Evolutionary conservation across 2,329 filamentous ascomycete species (phyloP).

Genomic region (Phialocephala subalpina): DNA sequence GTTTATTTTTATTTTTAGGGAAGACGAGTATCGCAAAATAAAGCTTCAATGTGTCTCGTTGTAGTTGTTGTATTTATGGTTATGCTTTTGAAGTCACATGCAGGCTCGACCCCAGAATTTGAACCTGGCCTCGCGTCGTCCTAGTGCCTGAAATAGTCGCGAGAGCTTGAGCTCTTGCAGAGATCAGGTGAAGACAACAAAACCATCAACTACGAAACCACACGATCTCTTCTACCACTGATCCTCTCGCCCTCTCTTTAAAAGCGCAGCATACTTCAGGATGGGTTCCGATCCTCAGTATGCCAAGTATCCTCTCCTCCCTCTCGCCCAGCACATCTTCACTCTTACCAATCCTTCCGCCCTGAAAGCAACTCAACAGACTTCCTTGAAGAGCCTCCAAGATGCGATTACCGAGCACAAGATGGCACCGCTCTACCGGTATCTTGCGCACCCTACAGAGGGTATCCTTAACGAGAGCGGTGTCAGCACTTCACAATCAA

Average conservation of each 20-base stretch:
- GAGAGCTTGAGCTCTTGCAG: constrained; percentile 34
- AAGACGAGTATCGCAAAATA: not conserved
- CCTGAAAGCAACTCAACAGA: constrained; percentile 70
- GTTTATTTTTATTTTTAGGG: not conserved
- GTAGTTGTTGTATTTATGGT: not conserved
- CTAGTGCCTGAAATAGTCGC: constrained; percentile 38
- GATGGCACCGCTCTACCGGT: constrained; percentile 88
- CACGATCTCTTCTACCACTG: not conserved
- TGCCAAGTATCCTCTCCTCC: constrained; percentile 83
- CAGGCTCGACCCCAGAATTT: constrained; percentile 13
- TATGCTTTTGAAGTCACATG: constrained; percentile 17
- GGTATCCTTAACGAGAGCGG: constrained; percentile 62
- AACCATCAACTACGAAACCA: constrained; percentile 7
- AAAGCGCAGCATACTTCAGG: constrained; percentile 36
- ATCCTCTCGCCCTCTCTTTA: not conserved
- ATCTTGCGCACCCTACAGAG: constrained; percentile 80
- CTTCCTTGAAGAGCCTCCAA: constrained; percentile 76
- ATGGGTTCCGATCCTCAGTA: constrained; percentile 87
- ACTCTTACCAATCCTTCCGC: constrained; percentile 83
- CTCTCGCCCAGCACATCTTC: constrained; percentile 86
- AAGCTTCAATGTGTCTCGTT: not conserved
- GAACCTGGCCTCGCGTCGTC: constrained; percentile 35
- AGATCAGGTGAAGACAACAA: constrained; percentile 16
- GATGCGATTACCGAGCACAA: constrained; percentile 84
- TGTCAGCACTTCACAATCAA: constrained; percentile 52